A percentile compares a stretch with the other conserved stretches of the same genome.
These are phyloP conservation scores for Rhododendron henanense DNA, from an alignment of 148 eudicot genomes.

Conservation along the genomic window DNA sequence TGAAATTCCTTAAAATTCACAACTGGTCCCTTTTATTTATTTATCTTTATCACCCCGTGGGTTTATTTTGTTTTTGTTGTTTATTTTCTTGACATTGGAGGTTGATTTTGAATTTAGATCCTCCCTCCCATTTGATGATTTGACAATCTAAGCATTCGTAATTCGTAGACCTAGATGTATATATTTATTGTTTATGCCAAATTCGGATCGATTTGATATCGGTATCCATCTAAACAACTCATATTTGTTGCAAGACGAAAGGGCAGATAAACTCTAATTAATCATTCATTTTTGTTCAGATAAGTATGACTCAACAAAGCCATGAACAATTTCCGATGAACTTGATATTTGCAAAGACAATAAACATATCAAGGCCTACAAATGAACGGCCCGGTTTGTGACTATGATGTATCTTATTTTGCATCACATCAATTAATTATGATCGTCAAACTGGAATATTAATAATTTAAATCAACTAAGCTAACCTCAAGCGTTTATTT, in stretches of 20 bases:
- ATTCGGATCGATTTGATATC: neutral
- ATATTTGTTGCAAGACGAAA: neutral
- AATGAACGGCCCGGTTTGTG: too few relatives aligned
- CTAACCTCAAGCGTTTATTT: too few relatives aligned
- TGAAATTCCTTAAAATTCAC: conserved; percentile 1
- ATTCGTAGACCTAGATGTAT: neutral
- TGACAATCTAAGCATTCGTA: neutral
- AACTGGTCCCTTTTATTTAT: neutral
- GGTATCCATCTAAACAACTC: neutral
- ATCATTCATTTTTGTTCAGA: neutral
- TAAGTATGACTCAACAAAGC: neutral
- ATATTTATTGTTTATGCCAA: neutral
- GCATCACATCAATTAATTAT: too few relatives aligned
- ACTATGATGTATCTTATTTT: too few relatives aligned
- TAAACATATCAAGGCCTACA: too few relatives aligned
- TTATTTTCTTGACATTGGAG: neutral
- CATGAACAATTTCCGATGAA: neutral
- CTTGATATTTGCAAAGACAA: too few relatives aligned
- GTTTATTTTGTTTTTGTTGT: neutral
- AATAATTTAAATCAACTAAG: too few relatives aligned
- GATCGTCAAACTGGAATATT: too few relatives aligned
- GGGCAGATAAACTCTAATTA: neutral
- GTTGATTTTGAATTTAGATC: neutral
- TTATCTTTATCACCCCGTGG: neutral
- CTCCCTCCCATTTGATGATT: neutral